These are phyloP conservation scores for Ceratobasidium sp. DNA, from an alignment of 1,284 basidiomycete genomes.

Conservation along the genomic window DNA sequence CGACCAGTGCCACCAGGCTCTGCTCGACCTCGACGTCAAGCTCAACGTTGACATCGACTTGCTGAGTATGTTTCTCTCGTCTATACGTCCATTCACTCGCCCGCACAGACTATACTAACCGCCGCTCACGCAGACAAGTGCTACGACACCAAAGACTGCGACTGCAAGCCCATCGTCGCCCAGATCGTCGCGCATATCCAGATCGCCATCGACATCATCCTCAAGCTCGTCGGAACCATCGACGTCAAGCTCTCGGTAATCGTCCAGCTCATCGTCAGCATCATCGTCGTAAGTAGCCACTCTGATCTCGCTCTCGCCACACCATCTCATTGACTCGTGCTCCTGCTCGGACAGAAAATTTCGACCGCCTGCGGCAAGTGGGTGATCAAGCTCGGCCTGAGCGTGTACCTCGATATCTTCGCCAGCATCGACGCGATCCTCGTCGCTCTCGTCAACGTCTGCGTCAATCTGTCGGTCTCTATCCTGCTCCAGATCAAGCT, in stretches of 20 bases:
- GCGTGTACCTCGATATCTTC: constrained; percentile 1
- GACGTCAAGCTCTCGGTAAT: constrained; percentile 9
- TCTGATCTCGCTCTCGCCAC: neutral
- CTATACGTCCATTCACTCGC: neutral
- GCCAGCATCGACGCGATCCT: constrained; percentile 1
- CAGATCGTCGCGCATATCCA: constrained; percentile 7
- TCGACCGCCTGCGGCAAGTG: neutral
- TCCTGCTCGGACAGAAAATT: too few relatives aligned
- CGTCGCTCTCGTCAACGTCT: neutral
- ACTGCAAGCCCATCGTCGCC: constrained; percentile 9
- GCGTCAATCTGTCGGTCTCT: neutral
- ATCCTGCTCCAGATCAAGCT: neutral
- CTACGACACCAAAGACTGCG: constrained; percentile 14
- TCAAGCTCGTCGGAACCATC: neutral
- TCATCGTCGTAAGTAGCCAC: constrained; percentile 12
- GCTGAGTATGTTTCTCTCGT: neutral
- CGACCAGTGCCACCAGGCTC: neutral
- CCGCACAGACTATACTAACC: neutral
- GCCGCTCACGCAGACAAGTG: neutral
- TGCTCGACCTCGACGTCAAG: constrained; percentile 2
- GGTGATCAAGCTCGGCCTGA: constrained; percentile 1
- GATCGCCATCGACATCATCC: constrained; percentile 18
- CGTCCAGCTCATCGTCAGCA: constrained; percentile 4
- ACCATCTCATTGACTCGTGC: neutral
- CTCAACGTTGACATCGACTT: neutral